These are phyloP conservation scores for Aspergillus ruber DNA, from an alignment of 2,329 filamentous ascomycete species.

Conservation along the genomic window DNA sequence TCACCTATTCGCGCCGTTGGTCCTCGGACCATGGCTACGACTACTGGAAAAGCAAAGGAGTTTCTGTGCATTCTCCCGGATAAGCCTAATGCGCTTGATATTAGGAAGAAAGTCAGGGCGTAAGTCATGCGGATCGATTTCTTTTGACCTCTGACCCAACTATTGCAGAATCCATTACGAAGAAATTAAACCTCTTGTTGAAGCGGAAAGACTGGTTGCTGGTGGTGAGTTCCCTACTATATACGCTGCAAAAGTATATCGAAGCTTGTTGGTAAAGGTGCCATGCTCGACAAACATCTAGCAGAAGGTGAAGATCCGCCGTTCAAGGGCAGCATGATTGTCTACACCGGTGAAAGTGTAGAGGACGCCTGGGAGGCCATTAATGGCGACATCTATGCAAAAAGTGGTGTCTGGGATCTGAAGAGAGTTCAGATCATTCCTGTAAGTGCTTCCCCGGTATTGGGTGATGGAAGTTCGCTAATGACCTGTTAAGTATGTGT, in stretches of 20 bases:
- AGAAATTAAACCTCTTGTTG: conserved; percentile 9
- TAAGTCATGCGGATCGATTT: neutral
- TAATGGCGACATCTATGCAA: conserved; percentile 12
- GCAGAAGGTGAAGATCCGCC: conserved; percentile 5
- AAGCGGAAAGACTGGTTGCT: conserved; percentile 8
- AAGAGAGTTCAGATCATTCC: conserved; percentile 11
- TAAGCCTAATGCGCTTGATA: conserved; percentile 5
- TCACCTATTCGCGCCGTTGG: no score
- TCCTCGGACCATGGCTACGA: neutral
- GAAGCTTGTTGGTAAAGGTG: conserved; percentile 4
- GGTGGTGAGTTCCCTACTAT: conserved; percentile 5
- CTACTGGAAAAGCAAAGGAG: conserved; percentile 3
- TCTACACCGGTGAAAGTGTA: conserved; percentile 10
- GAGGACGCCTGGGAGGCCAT: conserved; percentile 13
- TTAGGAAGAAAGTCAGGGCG: conserved; percentile 8
- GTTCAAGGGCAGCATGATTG: conserved; percentile 14
- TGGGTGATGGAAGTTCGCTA: neutral
- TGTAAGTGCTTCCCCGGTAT: conserved; percentile 1
- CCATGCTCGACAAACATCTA: conserved; percentile 11
- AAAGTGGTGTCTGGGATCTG: conserved; percentile 15
- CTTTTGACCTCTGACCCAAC: neutral
- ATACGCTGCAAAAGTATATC: neutral
- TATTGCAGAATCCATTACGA: conserved; percentile 7
- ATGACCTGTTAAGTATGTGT: conserved; percentile 4
- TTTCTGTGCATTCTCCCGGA: conserved; percentile 11